These are phyloP conservation scores for Letharia lupina DNA, from an alignment of 495 filamentous ascomycete genomes.

Conservation along the genomic window DNA sequence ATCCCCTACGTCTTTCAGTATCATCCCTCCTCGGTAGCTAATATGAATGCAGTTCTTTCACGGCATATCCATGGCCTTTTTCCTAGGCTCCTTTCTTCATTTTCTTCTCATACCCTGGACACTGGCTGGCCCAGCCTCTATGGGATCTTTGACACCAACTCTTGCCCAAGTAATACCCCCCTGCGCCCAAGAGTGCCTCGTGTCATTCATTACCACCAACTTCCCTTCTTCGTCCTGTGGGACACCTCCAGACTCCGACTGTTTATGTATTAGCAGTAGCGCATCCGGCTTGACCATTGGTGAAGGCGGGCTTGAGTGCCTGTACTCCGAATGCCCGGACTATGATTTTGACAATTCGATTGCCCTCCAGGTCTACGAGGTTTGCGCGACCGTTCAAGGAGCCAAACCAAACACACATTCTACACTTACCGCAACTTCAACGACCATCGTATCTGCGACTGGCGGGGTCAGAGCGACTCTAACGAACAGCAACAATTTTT, in stretches of 20 bases:
- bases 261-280: conserved; percentile 54
- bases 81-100: conserved; percentile 27
- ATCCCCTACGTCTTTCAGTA: conserved; percentile 18
- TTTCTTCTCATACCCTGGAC: conserved; percentile 26
- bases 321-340: conserved; percentile 39
- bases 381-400: conserved; percentile 16
- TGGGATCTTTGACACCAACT: conserved; percentile 22
- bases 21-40: conserved; percentile 13
- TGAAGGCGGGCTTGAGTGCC: conserved; percentile 58
- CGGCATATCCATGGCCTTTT: conserved; percentile 34
- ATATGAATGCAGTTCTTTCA: conserved; percentile 27
- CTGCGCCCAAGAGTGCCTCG: conserved; percentile 56
- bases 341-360: conserved; percentile 6
- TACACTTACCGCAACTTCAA: conserved; percentile 21
- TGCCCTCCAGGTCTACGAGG: conserved; percentile 14
- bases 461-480: background rate
- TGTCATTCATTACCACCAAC: conserved; percentile 51
- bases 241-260: conserved; percentile 44
- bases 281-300: conserved; percentile 58
- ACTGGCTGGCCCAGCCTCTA: conserved; percentile 22
- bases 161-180: conserved; percentile 44
- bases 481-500: background rate
- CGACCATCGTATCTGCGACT: conserved; percentile 2
- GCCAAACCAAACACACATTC: conserved; percentile 22
- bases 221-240: conserved; percentile 45